phyloP scores from a whole-genome alignment of 2,329 filamentous ascomycete species.

The Ascochyta viciae-villosae region DNA sequence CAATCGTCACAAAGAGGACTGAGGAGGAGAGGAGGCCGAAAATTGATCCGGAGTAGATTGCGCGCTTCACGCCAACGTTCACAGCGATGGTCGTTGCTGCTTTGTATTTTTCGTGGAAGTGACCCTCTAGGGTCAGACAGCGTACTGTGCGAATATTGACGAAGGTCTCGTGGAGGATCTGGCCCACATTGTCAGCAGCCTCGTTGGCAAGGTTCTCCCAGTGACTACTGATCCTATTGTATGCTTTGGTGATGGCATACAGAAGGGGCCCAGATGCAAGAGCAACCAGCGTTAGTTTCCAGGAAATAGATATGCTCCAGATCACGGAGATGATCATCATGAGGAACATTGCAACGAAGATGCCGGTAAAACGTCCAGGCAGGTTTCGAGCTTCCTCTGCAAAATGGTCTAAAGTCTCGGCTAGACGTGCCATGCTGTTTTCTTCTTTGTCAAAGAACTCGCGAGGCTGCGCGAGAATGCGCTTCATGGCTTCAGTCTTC shows the following conservation, averaged over 20 bases:
- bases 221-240: constrained; percentile 68
- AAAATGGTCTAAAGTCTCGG: constrained; percentile 77
- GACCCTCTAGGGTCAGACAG: constrained; percentile 73
- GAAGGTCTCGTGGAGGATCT: constrained; percentile 77
- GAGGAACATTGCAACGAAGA: constrained; percentile 68
- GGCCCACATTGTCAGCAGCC: constrained; percentile 65
- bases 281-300: constrained; percentile 81
- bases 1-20: constrained; percentile 73
- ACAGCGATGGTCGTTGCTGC: constrained; percentile 61
- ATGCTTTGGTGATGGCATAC: constrained; percentile 69
- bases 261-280: constrained; percentile 73
- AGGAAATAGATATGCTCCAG: constrained; percentile 78
- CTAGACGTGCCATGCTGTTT: constrained; percentile 70
- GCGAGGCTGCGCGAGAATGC: constrained; percentile 77
- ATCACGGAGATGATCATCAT: constrained; percentile 73
- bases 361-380: constrained; percentile 77
- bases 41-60: constrained; percentile 70
- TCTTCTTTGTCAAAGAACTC: constrained; percentile 77
- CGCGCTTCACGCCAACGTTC: constrained; percentile 69
- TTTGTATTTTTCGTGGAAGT: constrained; percentile 72
- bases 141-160: constrained; percentile 80
- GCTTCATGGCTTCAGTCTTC: constrained; percentile 70
- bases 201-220: constrained; percentile 77
- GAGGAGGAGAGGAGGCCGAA: constrained; percentile 81
- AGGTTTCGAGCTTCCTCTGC: constrained; percentile 88